phyloP scores from a whole-genome alignment of 129 eudicot species.

The Chrysanthemum lavandulifolium region DNA sequence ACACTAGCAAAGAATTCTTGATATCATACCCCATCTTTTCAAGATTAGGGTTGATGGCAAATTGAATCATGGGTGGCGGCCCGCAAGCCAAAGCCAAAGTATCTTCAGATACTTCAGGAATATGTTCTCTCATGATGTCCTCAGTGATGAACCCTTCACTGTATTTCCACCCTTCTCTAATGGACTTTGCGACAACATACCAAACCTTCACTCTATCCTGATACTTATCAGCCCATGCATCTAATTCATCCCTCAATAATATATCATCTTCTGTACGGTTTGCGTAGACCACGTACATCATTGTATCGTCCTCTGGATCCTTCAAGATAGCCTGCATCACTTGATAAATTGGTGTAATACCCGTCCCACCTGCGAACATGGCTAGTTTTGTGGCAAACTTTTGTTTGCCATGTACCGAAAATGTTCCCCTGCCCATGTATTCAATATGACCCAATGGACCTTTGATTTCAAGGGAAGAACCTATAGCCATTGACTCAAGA shows the following conservation, averaged over 20 bases:
- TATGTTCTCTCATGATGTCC: slow-evolving; percentile 55
- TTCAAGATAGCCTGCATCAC: slow-evolving; percentile 86
- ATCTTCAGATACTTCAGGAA: slow-evolving; percentile 53
- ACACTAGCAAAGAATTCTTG: slow-evolving; percentile 73
- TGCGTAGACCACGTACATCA: slow-evolving; percentile 87
- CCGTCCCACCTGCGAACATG: slow-evolving; percentile 97
- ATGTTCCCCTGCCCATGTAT: slow-evolving; percentile 71
- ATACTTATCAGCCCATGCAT: slow-evolving; percentile 61
- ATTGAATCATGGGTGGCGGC: slow-evolving; percentile 96
- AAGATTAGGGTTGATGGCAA: slow-evolving; percentile 80
- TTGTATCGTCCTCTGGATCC: slow-evolving; percentile 83
- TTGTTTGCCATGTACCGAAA: slow-evolving; percentile 62
- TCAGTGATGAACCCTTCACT: slow-evolving; percentile 66
- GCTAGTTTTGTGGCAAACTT: slow-evolving; percentile 76
- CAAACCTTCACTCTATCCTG: slow-evolving; percentile 76
- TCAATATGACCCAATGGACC: slow-evolving; percentile 98
- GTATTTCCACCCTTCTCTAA: slow-evolving; percentile 73
- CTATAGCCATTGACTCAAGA: slow-evolving; percentile 57
- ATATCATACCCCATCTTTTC: slow-evolving; percentile 91
- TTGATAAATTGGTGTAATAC: slow-evolving; percentile 90
- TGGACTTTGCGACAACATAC: slow-evolving; percentile 66
- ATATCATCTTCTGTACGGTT: slow-evolving; percentile 96
- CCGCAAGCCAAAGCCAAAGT: slow-evolving; percentile 91
- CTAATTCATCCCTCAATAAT: slow-evolving; percentile 71
- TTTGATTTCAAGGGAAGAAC: slow-evolving; percentile 56